Conservation (phyloP, 345 rosid genomes). For the Brassica incana region DNA sequence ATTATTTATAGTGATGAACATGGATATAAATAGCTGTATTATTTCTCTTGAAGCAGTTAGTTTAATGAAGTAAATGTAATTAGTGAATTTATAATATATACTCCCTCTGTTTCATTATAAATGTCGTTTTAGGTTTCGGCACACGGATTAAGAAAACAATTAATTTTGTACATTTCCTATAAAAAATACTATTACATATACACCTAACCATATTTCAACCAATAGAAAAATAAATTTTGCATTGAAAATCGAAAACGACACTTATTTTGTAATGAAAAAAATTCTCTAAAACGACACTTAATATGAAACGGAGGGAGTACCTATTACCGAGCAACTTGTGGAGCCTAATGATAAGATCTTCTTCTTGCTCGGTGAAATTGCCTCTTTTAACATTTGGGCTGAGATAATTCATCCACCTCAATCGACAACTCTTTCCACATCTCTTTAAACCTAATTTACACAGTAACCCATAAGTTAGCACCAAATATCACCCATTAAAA, state of each 20-base stretch:
- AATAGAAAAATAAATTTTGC: no score
- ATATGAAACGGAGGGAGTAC: constrained; percentile 9
- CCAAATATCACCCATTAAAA: not conserved
- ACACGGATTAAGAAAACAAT: no score
- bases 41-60: not conserved
- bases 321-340: constrained; percentile 69
- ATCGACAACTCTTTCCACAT: constrained; percentile 70
- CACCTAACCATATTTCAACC: no score
- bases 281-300: no score
- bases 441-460: constrained; percentile 51
- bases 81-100: not conserved
- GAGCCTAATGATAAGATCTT: constrained; percentile 62
- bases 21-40: not conserved
- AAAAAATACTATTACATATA: no score
- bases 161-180: no score
- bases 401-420: constrained; percentile 67
- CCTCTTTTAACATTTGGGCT: constrained; percentile 56
- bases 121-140: no score
- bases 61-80: not conserved
- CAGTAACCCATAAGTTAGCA: not conserved
- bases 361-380: constrained; percentile 55
- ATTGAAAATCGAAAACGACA: no score
- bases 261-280: no score
- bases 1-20: constrained; percentile 4
- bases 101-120: no score